Base-by-base conservation (phyloP, 306 rosid genomes). In the Inga leiocalycina region DNA sequence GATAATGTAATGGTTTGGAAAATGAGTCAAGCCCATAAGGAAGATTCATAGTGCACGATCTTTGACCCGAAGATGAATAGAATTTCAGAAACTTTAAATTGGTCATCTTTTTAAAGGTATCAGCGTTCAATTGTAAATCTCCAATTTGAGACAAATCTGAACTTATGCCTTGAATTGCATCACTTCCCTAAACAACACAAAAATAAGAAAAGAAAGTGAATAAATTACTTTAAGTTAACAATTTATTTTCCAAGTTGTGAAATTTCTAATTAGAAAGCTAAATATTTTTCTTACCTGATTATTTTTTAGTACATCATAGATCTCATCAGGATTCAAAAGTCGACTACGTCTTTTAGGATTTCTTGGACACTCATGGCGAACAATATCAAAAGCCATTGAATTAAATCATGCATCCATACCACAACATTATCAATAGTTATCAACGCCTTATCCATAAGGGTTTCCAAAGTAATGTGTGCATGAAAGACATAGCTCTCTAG, bases 91-190 rank as follows among this genome's bases (percentile, higher is more conserved):
- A 14, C 61, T 72, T 82, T 17, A 86, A n/a, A 0, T 41, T 56
- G 37, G 10, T 6, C 89, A 86, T 86, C 48, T 14, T 39, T 27
- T 2, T 45, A 22, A 82, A 86, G 10, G 80, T 13, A 11, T 75
- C 35, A 5, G 6, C 39, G 2, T 15, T 20, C 27, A 81, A 68
- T 0, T 22, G 30, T 19, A 78, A 3, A 35, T 78, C 34, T 67
- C 7, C 5, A 6, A 67, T 65, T 66, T 57, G 76, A 14, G 85
- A 62, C 67, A 51, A 39, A 59, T 86, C 51, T 15, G 79, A 80
- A 0, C 3, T 16, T 49, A 82, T 86, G 19, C 84, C 81, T 71
- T 83, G 51, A 70, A 78, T 8, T 8, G 27, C 15, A 64, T 45
- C 20, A 10, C 20, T 74, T 6, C 75, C 77, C 87, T 84, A 27